Evolutionary conservation across 2,329 filamentous ascomycete genomes (phyloP).

Genomic region (Nigrospora sphaerica): DNA sequence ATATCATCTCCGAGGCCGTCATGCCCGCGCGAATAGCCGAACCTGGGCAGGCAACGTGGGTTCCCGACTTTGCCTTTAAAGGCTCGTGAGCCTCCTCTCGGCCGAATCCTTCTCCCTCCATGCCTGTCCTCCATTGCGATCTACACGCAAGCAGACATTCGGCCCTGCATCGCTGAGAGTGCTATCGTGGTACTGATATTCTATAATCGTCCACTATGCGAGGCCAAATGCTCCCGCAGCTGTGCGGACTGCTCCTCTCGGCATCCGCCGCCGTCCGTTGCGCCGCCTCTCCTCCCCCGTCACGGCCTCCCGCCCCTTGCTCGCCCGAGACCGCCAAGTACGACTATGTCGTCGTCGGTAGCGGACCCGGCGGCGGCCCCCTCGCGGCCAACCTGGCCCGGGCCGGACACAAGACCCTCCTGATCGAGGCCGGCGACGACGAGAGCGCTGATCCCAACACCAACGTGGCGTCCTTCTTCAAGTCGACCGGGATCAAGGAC

Average conservation of each 20-base stretch:
- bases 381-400: constrained; percentile 41
- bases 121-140: too few species aligned
- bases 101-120: too few species aligned
- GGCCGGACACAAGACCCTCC: constrained; percentile 40
- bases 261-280: not conserved
- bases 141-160: too few species aligned
- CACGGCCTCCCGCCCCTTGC: not conserved
- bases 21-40: too few species aligned
- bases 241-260: not conserved
- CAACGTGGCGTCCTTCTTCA: constrained; percentile 4
- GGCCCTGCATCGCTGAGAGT: too few species aligned
- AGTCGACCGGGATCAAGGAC: constrained; percentile 7
- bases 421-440: constrained; percentile 39
- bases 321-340: constrained; percentile 21
- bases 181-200: too few species aligned
- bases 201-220: not conserved
- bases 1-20: too few species aligned
- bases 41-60: too few species aligned
- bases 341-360: constrained; percentile 47
- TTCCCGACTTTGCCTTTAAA: too few species aligned
- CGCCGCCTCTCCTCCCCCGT: not conserved
- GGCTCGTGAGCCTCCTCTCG: too few species aligned
- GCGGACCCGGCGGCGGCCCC: constrained; percentile 43
- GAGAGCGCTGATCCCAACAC: constrained; percentile 4
- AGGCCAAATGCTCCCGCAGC: not conserved